Conservation (phyloP, 2,329 filamentous ascomycete species). For the Aspergillus sp. region DNA sequence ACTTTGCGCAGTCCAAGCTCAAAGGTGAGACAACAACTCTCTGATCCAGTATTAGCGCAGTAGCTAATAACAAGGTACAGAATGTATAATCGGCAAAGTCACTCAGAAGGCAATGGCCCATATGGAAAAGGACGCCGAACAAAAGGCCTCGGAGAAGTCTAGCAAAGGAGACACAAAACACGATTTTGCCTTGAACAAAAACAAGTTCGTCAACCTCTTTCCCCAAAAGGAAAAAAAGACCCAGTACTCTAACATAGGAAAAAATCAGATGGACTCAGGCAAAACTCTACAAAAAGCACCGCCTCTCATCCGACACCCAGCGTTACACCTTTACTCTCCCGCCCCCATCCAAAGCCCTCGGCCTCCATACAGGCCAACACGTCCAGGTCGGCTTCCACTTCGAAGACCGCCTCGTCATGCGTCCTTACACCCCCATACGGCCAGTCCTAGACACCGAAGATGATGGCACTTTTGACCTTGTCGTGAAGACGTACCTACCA, state of each 20-base stretch:
- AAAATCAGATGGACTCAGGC: conserved; percentile 46
- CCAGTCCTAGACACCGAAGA: conserved; percentile 44
- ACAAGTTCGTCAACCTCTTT: conserved; percentile 14
- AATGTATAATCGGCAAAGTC: conserved; percentile 51
- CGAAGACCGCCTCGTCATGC: conserved; percentile 51
- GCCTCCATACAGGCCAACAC: conserved; percentile 52
- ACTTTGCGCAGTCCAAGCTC: conserved; percentile 51
- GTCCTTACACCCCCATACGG: conserved; percentile 52
- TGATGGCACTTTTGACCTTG: conserved; percentile 50
- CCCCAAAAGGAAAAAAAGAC: not conserved
- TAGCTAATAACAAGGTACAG: conserved; percentile 30
- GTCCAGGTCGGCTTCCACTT: conserved; percentile 56
- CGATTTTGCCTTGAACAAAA: conserved; percentile 41
- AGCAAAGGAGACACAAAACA: conserved; percentile 30
- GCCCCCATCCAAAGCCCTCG: conserved; percentile 41
- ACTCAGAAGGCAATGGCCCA: conserved; percentile 51
- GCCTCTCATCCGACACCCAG: conserved; percentile 42
- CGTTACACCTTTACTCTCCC: conserved; percentile 13
- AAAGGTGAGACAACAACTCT: conserved; percentile 35
- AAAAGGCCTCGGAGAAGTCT: conserved; percentile 39
- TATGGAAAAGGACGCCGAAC: conserved; percentile 48
- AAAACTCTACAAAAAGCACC: conserved; percentile 37
- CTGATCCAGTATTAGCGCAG: not conserved
- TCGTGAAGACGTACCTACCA: conserved; percentile 55
- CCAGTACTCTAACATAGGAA: no score